Evolutionary conservation across 352 stramenopile genomes (phyloP).

Genomic region (Phytopythium helicoides): DNA sequence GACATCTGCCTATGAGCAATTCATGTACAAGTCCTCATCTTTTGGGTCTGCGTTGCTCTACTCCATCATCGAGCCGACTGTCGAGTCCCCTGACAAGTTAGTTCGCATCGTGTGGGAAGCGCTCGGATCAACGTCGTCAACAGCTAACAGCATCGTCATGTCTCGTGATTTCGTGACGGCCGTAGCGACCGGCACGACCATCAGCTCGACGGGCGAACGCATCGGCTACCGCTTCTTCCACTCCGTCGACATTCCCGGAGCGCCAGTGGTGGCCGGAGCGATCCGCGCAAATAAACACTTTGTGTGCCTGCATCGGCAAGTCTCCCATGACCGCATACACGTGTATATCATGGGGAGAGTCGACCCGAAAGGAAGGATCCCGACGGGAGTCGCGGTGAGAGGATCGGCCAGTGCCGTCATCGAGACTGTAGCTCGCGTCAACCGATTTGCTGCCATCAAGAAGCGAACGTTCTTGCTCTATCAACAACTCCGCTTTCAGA

Average conservation of each 20-base stretch:
- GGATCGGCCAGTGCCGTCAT: background rate
- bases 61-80: background rate
- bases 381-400: too few relatives aligned
- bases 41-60: background rate
- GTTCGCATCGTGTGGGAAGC: background rate
- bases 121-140: background rate
- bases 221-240: slow-evolving; percentile 9
- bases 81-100: background rate
- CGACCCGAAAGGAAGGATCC: too few relatives aligned
- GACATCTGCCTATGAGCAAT: background rate
- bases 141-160: background rate
- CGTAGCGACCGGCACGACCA: slow-evolving; percentile 32
- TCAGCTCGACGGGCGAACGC: slow-evolving; percentile 1
- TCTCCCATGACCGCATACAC: slow-evolving; percentile 1
- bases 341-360: background rate
- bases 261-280: background rate
- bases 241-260: slow-evolving; percentile 2
- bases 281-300: slow-evolving; percentile 2
- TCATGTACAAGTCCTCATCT: background rate
- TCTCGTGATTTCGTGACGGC: slow-evolving; percentile 49
- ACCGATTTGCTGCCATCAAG: too few relatives aligned
- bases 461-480: too few relatives aligned
- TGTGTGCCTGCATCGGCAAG: slow-evolving; percentile 6
- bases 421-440: background rate
- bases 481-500: too few relatives aligned